Evolutionary conservation across 306 rosid species (phyloP).

Genomic region (Inga oerstediana): DNA sequence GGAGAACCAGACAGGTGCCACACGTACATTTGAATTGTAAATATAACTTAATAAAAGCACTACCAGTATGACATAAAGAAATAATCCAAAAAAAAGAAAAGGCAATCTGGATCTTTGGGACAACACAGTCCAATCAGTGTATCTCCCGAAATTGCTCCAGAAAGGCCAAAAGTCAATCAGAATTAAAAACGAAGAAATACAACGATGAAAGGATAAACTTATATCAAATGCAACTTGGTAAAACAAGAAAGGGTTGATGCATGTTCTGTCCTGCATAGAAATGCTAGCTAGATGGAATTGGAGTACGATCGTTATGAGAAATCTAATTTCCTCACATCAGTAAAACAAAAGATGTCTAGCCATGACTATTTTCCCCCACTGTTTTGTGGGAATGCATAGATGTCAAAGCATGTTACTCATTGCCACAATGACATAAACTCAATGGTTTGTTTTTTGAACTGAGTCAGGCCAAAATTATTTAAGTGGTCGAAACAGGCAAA

Average conservation of each 20-base stretch:
- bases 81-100: not conserved
- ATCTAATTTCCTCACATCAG: not conserved
- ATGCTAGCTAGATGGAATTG: not conserved
- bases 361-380: not conserved
- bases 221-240: not conserved
- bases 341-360: not conserved
- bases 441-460: slow-evolving; percentile 6
- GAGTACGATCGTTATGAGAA: not conserved
- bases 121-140: not conserved
- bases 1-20: not conserved
- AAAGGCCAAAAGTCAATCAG: not conserved
- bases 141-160: not conserved
- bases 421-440: not conserved
- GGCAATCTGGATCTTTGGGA: not conserved
- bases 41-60: not conserved
- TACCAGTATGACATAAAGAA: not conserved
- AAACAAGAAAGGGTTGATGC: not conserved
- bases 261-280: not conserved
- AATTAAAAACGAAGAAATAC: not conserved
- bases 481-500: slow-evolving; percentile 1
- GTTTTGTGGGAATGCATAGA: not conserved
- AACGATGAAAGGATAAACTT: not conserved
- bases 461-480: not conserved
- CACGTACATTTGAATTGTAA: not conserved
- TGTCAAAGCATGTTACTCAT: not conserved